Conservation (phyloP, 2,329 filamentous ascomycete genomes). For the Tetracladium maxilliforme region DNA sequence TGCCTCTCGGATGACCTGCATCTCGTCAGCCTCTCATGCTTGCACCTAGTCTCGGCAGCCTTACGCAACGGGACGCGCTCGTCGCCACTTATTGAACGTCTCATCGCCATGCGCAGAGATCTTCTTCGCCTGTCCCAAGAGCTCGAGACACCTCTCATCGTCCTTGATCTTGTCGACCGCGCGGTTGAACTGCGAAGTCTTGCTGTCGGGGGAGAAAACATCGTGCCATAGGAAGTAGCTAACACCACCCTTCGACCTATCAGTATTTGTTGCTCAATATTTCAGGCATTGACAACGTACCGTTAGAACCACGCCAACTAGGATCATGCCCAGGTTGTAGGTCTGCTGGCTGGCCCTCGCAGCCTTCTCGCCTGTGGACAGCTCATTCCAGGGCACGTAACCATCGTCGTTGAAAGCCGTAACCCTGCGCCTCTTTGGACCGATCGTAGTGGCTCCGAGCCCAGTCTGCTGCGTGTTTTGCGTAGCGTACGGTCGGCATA, state of each 20-base stretch:
- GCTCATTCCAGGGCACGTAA: constrained; percentile 62
- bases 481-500: constrained; percentile 45
- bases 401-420: constrained; percentile 83
- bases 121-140: constrained; percentile 61
- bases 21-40: too few species aligned
- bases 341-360: constrained; percentile 79
- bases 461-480: too few species aligned
- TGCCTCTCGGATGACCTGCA: too few species aligned
- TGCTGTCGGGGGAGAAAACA: constrained; percentile 73
- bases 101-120: constrained; percentile 73
- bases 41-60: constrained; percentile 2
- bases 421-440: constrained; percentile 49
- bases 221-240: constrained; percentile 67
- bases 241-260: constrained; percentile 48
- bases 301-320: constrained; percentile 62
- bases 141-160: constrained; percentile 52
- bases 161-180: constrained; percentile 66
- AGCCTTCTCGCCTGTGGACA: constrained; percentile 65
- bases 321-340: constrained; percentile 70
- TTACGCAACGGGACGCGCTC: constrained; percentile 46
- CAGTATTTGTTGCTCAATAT: constrained; percentile 3
- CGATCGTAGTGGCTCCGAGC: constrained; percentile 16
- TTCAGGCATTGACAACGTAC: constrained; percentile 26
- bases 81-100: constrained; percentile 69
- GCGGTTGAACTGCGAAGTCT: constrained; percentile 77